Evolutionary conservation across 176 grass and related monocot species (phyloP), one percentile per base, ranked within the genome.

Genomic region (Pharus latifolius): DNA sequence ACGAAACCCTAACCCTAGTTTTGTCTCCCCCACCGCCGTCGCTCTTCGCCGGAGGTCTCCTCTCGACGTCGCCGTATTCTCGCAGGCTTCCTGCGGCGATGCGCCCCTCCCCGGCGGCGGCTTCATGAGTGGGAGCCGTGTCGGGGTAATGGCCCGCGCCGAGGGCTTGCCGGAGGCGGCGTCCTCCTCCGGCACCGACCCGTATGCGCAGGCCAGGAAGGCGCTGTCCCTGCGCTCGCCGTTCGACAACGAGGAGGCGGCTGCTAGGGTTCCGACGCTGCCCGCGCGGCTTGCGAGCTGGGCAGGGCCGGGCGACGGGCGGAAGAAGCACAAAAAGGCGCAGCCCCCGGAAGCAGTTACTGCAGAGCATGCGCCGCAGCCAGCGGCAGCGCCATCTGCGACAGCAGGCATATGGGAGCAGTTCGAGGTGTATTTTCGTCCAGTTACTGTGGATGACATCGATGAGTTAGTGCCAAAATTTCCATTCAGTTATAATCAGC

Each of bases 1-100:
- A 75, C 86, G 79, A 90, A 97, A 97, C 90, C 90, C 90, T 94
- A 94, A 88, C 96, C 87, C 95, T 88, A 99, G 75, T 67, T 56
- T 62, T 63, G 60, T 10, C 50, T 22, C 24, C 17, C 7, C 70
- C 64, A 11, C 65, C 78, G 31, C 66, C 60, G 67, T 53, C 17
- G 27, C 42, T 14, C 62, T 30, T 51, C 40, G 80, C 56, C 75
- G 76, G 79, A 83, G 63, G 69, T 30, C 73, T 47, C 25, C 63
- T n/a, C 35, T 58, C 65, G 19, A 23, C 29, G 47, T 27, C 15
- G 24, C 22, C 24, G 68, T 26, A 10, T 41, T 40, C 74, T 7
- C 51, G 23, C 78, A 19, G 76, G 84, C 42, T 90, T 45, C 31
- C 68, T 40, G 60, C 46, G 22, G 78, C 49, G 60, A 90, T 88